Percentiles rank a stretch among this genome's conserved stretches.
phyloP scores from a whole-genome alignment of 495 filamentous ascomycete genomes.

The Antarctomyces pellizariae region DNA sequence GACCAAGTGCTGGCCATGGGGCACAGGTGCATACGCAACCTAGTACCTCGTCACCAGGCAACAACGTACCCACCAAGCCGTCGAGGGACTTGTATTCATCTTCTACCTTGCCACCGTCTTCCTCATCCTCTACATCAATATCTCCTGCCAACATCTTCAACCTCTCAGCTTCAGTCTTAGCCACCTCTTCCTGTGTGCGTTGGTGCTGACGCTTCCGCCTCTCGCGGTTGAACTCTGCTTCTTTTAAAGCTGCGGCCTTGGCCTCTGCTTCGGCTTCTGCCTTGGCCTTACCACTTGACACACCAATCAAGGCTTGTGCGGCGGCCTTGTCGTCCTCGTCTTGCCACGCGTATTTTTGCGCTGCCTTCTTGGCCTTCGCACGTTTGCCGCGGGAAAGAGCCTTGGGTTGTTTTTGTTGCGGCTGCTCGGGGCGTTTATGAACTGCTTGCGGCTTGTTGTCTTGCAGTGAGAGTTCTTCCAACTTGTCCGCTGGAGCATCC shows the following conservation, averaged over 20 bases:
- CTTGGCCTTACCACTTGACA: constrained; percentile 29
- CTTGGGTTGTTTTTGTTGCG: constrained; percentile 16
- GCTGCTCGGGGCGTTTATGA: no score
- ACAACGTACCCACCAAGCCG: constrained; percentile 48
- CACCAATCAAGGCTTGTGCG: constrained; percentile 62
- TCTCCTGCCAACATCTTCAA: constrained; percentile 21
- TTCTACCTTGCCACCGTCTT: no score
- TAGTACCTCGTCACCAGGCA: constrained; percentile 69
- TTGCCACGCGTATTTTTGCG: constrained; percentile 80
- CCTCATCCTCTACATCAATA: constrained; percentile 30
- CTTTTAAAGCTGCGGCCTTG: constrained; percentile 28
- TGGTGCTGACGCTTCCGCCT: constrained; percentile 61
- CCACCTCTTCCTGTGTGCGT: constrained; percentile 34
- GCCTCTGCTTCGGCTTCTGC: constrained; percentile 28
- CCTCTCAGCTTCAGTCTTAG: constrained; percentile 40
- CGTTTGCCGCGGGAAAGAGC: constrained; percentile 51
- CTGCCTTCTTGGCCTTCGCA: constrained; percentile 67
- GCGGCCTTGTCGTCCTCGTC: constrained; percentile 77
- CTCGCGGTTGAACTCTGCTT: constrained; percentile 37
- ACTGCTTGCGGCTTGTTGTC: constrained; percentile 9
- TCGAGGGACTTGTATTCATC: constrained; percentile 37
- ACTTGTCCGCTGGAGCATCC: constrained; percentile 3
- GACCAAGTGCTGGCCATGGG: constrained; percentile 57
- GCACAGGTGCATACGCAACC: constrained; percentile 79
- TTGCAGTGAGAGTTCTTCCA: constrained; percentile 8